These are phyloP conservation scores for Lactarius deliciosus DNA, from an alignment of 768 basidiomycete genomes.

Conservation along the genomic window DNA sequence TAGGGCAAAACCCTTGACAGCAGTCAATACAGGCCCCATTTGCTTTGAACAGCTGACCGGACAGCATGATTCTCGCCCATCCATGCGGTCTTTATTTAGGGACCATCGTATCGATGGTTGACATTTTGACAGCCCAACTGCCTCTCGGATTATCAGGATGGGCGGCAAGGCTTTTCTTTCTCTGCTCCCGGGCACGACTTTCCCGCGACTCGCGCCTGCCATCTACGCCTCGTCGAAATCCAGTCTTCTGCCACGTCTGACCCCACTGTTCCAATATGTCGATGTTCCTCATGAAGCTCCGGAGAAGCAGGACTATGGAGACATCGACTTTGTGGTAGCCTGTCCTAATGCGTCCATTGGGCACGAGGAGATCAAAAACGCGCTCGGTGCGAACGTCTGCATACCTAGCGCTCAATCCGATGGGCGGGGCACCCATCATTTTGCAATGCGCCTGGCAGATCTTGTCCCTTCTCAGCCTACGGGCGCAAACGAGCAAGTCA, in stretches of 20 bases:
- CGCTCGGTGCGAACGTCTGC: constrained; percentile 44
- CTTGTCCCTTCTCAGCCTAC: constrained; percentile 41
- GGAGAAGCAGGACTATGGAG: constrained; percentile 63
- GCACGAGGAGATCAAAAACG: constrained; percentile 34
- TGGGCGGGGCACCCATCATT: constrained; percentile 61
- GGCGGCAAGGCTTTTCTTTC: constrained; percentile 68
- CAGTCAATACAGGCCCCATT: neutral
- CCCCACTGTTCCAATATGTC: constrained; percentile 50
- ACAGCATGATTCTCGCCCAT: too few species aligned
- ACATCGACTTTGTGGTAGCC: constrained; percentile 66
- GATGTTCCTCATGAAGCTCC: constrained; percentile 62
- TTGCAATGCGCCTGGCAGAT: constrained; percentile 48
- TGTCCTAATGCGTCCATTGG: constrained; percentile 37
- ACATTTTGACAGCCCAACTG: neutral
- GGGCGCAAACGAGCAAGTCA: constrained; percentile 26
- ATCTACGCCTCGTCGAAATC: constrained; percentile 55
- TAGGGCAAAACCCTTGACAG: too few species aligned
- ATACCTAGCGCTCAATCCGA: constrained; percentile 46
- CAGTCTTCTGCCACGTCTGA: constrained; percentile 43
- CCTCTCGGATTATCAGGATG: constrained; percentile 42
- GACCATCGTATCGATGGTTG: neutral
- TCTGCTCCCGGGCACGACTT: constrained; percentile 42
- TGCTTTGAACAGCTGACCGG: neutral
- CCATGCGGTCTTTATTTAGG: neutral
- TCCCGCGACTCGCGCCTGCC: constrained; percentile 61